Evolutionary conservation across 73 alveolate species (phyloP).

Genomic region (Tetrahymena malaccensis): DNA sequence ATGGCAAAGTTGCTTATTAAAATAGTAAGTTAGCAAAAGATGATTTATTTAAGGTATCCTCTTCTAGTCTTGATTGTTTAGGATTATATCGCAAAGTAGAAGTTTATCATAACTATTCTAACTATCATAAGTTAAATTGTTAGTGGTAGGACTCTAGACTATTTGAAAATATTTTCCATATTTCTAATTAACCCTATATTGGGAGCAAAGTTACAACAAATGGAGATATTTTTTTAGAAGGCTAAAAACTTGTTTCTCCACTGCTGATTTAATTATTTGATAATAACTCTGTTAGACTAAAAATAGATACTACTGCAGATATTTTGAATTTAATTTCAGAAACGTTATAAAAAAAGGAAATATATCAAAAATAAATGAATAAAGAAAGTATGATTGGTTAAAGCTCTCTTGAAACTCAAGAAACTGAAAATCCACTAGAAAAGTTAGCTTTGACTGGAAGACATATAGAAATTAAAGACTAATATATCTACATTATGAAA

Average conservation of each 20-base stretch:
- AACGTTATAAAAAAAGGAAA: too few species aligned
- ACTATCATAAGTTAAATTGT: background rate
- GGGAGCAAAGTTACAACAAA: background rate
- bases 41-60: background rate
- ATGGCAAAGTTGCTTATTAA: background rate
- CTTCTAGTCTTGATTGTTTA: background rate
- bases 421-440: background rate
- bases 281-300: background rate
- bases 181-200: background rate
- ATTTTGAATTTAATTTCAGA: background rate
- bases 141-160: background rate
- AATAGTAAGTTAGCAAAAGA: background rate
- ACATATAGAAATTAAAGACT: background rate
- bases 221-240: background rate
- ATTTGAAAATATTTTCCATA: background rate
- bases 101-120: background rate
- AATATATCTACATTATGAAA: too few species aligned
- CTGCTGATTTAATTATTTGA: too few species aligned
- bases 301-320: background rate
- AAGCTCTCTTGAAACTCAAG: background rate
- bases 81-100: background rate
- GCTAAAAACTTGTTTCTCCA: background rate
- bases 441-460: background rate
- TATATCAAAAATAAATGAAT: too few species aligned
- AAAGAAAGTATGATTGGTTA: background rate